Conservation (phyloP, 1,284 basidiomycete genomes). For the Retiboletus fuscus region DNA sequence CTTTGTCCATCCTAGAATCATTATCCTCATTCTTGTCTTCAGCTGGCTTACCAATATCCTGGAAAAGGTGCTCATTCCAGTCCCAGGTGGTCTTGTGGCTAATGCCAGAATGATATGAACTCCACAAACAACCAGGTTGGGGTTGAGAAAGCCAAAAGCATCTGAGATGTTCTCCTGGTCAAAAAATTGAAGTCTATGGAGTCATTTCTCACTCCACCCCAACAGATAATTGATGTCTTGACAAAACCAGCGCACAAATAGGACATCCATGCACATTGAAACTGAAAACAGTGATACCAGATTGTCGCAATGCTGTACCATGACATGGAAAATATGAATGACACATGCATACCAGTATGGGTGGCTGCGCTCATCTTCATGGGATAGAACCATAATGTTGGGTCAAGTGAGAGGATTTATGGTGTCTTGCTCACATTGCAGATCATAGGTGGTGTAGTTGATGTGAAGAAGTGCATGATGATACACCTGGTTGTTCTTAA, state of each 20-base stretch:
- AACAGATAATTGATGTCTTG: slow-evolving; percentile 18
- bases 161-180: slow-evolving; percentile 2
- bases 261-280: slow-evolving; percentile 19
- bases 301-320: not conserved
- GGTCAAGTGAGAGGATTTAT: too few species aligned
- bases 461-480: slow-evolving; percentile 26
- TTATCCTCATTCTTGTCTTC: too few species aligned
- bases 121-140: too few species aligned
- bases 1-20: too few species aligned
- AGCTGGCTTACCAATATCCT: too few species aligned
- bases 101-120: not conserved
- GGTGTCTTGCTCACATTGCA: slow-evolving; percentile 11
- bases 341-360: not conserved
- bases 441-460: slow-evolving; percentile 49
- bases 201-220: slow-evolving; percentile 29
- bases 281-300: too few species aligned
- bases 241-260: slow-evolving; percentile 39
- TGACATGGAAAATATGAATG: slow-evolving; percentile 19
- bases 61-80: not conserved
- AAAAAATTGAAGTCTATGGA: slow-evolving; percentile 25
- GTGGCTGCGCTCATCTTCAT: too few species aligned
- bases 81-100: not conserved
- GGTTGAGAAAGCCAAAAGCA: too few species aligned
- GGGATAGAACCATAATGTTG: too few species aligned
- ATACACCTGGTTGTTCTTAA: slow-evolving; percentile 23